A percentile compares a stretch with the other conserved stretches of the same genome.
These are phyloP conservation scores for Mycena sp. DNA, from an alignment of 1,284 basidiomycete genomes.

Conservation along the genomic window DNA sequence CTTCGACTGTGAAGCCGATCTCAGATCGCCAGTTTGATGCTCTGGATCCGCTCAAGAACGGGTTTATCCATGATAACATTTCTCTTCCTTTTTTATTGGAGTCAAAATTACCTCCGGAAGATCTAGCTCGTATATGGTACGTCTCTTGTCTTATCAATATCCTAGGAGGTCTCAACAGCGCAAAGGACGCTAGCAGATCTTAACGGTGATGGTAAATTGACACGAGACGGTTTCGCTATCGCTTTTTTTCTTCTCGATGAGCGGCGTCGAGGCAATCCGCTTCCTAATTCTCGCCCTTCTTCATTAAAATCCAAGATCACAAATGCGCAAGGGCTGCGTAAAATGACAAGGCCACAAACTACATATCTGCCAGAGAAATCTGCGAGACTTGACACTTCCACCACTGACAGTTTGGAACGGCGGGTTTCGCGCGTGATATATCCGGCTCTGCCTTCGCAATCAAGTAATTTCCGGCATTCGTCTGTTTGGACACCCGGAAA, in stretches of 20 bases:
- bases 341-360: not conserved
- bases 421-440: conserved; percentile 18
- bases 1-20: conserved; percentile 8
- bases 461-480: not conserved
- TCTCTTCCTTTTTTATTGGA: conserved; percentile 26
- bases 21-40: conserved; percentile 27
- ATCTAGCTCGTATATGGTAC: conserved; percentile 25
- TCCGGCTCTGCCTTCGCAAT: conserved; percentile 14
- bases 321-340: too few relatives aligned
- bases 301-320: not conserved
- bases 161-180: too few relatives aligned
- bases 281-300: conserved; percentile 78
- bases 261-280: conserved; percentile 82
- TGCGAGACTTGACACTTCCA: not conserved
- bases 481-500: not conserved
- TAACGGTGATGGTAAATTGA: conserved; percentile 88
- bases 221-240: conserved; percentile 94
- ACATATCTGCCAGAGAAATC: not conserved
- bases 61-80: conserved; percentile 24
- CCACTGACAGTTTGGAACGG: conserved; percentile 1
- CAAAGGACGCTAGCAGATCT: conserved; percentile 93
- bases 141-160: not conserved
- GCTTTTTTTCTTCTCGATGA: conserved; percentile 95
- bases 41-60: conserved; percentile 23
- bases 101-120: conserved; percentile 26